phyloP scores from a whole-genome alignment of 2,329 filamentous ascomycete species.

The Trichoderma citrinoviride region DNA sequence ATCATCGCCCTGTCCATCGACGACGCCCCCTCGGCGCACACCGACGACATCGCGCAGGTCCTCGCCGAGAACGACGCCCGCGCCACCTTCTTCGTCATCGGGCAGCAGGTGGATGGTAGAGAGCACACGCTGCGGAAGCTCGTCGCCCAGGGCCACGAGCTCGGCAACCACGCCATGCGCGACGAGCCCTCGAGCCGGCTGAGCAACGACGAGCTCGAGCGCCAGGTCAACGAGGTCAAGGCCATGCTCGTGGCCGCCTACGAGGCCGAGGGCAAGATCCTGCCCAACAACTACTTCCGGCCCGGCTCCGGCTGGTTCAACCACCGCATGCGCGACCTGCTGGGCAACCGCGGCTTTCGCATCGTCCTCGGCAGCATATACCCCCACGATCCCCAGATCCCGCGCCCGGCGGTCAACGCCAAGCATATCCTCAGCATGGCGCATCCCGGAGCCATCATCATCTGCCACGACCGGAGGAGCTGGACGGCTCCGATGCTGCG shows the following conservation, averaged over 20 bases:
- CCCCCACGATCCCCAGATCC: conserved; percentile 87
- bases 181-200: conserved; percentile 73
- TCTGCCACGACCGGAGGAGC: conserved; percentile 79
- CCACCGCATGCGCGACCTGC: conserved; percentile 60
- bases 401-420: conserved; percentile 66
- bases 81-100: conserved; percentile 89
- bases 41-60: conserved; percentile 64
- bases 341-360: conserved; percentile 62
- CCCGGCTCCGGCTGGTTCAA: conserved; percentile 85
- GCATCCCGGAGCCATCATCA: conserved; percentile 72
- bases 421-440: conserved; percentile 78
- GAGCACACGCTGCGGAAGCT: conserved; percentile 56
- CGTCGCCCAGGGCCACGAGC: conserved; percentile 63
- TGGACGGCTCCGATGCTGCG: conserved; percentile 81
- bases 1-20: conserved; percentile 83
- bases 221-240: conserved; percentile 66
- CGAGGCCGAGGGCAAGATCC: conserved; percentile 40
- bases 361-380: conserved; percentile 83
- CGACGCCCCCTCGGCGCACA: conserved; percentile 75
- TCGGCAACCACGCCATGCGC: conserved; percentile 87
- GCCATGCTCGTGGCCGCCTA: conserved; percentile 58
- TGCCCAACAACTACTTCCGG: conserved; percentile 67
- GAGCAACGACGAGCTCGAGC: conserved; percentile 54
- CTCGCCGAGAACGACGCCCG: conserved; percentile 64
- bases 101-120: conserved; percentile 63